Evolutionary conservation across 169 alveolate species (phyloP), one percentile per base, ranked within the genome.

Genomic region (Cryptosporidium ryanae): DNA sequence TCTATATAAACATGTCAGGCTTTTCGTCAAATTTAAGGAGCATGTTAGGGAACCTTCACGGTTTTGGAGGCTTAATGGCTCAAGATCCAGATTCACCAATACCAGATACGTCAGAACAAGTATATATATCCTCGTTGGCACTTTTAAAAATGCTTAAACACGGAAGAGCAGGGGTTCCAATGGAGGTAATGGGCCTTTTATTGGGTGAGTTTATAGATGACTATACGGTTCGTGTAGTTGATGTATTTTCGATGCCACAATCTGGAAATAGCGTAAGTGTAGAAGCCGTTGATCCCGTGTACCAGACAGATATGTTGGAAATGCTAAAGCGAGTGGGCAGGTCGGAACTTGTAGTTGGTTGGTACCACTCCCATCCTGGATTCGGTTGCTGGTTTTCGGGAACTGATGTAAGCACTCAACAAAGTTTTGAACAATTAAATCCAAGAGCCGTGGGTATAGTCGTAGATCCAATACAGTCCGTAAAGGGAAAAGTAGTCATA

Each of bases 311-410:
- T 93, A 98, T 98, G 99, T 93, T 97, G 83, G 99, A 98, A 90
- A 96, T 97, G 98, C 94, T 98, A 66, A 97, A 97, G 90, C 95
- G 96, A 82, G 98, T 99, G 3, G 99, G 99, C 3, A 93, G 99
- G 82, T 84, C 91, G 1, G 91, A 84, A 43, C 34, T 76, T 13
- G 96, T 96, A 57, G 99, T 97, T 64, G 99, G 99, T 15, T 98
- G 99, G 99, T 98, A 98, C 90, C 99, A 98, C 91, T 97, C 99
- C 29, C 99, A 98, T 92, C 99, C 99, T 0, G 99, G 99, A 32
- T 98, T 97, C 89, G 99, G 99, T 10, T 97, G 99, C 84, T 98
- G 99, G 99, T 93, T 98, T 66, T 97, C 99, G 18, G 98, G 99
- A 59, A 96, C 99, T 65, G 99, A 98, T 93, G 96, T 97, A 66